Evolutionary conservation across 768 basidiomycete species (phyloP).

Genomic region (Boletus rubroflammeus): DNA sequence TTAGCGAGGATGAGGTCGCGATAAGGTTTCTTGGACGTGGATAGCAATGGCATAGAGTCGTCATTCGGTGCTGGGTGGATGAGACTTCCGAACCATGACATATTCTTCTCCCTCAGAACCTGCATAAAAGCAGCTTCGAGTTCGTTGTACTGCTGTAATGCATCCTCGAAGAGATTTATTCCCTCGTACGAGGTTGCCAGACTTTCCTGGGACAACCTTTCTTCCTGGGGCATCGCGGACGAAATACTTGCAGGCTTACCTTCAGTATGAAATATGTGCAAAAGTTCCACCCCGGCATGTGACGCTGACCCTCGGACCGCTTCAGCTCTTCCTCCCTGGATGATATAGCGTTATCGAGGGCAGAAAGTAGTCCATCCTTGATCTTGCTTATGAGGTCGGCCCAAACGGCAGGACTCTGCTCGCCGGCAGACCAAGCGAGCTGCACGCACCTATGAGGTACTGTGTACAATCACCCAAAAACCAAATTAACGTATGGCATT

Average conservation of each 20-base stretch:
- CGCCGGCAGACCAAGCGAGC: slow-evolving; percentile 68
- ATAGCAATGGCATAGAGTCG: slow-evolving; percentile 79
- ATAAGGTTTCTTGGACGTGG: slow-evolving; percentile 77
- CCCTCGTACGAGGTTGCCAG: slow-evolving; percentile 90
- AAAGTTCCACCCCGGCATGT: slow-evolving; percentile 98
- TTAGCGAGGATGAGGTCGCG: slow-evolving; percentile 86
- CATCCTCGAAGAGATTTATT: slow-evolving; percentile 86
- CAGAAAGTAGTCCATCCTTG: slow-evolving; percentile 83
- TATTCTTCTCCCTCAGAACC: slow-evolving; percentile 70
- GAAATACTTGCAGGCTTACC: slow-evolving; percentile 42
- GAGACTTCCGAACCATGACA: slow-evolving; percentile 90
- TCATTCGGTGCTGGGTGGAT: slow-evolving; percentile 68
- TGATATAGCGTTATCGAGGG: slow-evolving; percentile 76
- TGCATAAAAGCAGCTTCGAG: slow-evolving; percentile 81
- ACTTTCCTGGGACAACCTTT: slow-evolving; percentile 65
- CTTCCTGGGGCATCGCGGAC: background rate
- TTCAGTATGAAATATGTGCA: slow-evolving; percentile 96
- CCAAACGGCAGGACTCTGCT: slow-evolving; percentile 78
- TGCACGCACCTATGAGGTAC: slow-evolving; percentile 65
- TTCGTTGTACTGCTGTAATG: slow-evolving; percentile 84
- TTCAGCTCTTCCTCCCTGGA: slow-evolving; percentile 88
- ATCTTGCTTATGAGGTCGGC: slow-evolving; percentile 83
- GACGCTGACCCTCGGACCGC: slow-evolving; percentile 82
- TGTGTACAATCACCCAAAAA: slow-evolving; percentile 10
- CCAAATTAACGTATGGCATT: slow-evolving; percentile 2